Percentiles rank a stretch among this genome's conserved stretches.
Evolutionary conservation across 2,329 filamentous ascomycete species (phyloP).

Genomic region (Fusarium camptoceras): DNA sequence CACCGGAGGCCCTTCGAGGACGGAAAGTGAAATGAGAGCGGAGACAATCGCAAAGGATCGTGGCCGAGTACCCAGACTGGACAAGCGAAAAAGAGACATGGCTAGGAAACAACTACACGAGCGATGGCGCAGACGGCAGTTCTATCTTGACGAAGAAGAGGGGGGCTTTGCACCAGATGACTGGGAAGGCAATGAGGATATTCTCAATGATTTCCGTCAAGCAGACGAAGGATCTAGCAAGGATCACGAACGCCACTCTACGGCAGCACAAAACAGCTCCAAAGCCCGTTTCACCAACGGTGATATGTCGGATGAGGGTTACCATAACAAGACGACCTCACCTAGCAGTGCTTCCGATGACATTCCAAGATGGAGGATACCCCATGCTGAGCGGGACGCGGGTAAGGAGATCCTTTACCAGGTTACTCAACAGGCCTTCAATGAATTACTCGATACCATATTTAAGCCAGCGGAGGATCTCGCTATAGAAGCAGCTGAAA

Average conservation of each 20-base stretch:
- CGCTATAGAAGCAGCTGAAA: conserved; percentile 74
- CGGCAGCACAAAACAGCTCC: conserved; percentile 78
- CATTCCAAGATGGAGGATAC: conserved; percentile 83
- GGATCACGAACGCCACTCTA: conserved; percentile 55
- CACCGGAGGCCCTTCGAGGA: conserved; percentile 50
- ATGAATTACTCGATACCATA: conserved; percentile 87
- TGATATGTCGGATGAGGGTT: conserved; percentile 73
- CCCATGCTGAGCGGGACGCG: conserved; percentile 82
- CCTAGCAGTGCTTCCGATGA: conserved; percentile 78
- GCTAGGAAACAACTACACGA: conserved; percentile 71
- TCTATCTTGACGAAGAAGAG: conserved; percentile 89
- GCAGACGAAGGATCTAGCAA: conserved; percentile 59
- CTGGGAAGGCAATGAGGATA: conserved; percentile 71
- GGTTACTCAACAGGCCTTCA: conserved; percentile 89
- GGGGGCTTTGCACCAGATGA: conserved; percentile 73
- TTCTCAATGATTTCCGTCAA: conserved; percentile 55
- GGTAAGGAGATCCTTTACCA: conserved; percentile 92
- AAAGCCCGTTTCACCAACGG: conserved; percentile 83
- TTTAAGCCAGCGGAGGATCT: conserved; percentile 86
- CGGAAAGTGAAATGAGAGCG: conserved; percentile 57
- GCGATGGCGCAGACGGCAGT: conserved; percentile 80
- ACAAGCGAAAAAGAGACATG: conserved; percentile 56
- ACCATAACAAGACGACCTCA: conserved; percentile 78
- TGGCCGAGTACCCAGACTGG: conserved; percentile 53
- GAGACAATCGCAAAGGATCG: conserved; percentile 53